These are phyloP conservation scores for Malassezia arunalokei DNA, from an alignment of 1,284 basidiomycete species.

Conservation along the genomic window DNA sequence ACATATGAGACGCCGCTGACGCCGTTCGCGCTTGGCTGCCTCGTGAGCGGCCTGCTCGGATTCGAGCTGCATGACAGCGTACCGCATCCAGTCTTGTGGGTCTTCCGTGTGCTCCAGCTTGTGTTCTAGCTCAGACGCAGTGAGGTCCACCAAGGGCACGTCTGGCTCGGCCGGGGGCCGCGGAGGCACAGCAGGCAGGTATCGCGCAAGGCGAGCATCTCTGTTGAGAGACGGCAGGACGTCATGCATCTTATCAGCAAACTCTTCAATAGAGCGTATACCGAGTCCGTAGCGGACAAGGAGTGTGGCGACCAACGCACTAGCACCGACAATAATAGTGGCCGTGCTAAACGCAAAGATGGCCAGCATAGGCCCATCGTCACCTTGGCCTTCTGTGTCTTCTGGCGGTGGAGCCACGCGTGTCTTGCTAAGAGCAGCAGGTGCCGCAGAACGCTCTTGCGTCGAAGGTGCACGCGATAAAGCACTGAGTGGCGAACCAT, in stretches of 20 bases:
- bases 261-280: slow-evolving; percentile 9
- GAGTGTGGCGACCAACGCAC: neutral
- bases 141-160: neutral
- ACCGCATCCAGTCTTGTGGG: slow-evolving; percentile 4
- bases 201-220: neutral
- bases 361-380: slow-evolving; percentile 1
- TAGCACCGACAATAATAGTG: slow-evolving; percentile 7
- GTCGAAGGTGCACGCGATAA: neutral
- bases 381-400: neutral
- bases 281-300: slow-evolving; percentile 1
- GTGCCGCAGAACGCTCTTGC: neutral
- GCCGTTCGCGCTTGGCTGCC: neutral
- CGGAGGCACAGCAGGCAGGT: neutral
- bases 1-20: neutral
- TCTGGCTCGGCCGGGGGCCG: neutral
- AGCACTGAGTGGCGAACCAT: neutral
- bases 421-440: neutral
- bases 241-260: slow-evolving; percentile 10
- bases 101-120: slow-evolving; percentile 7
- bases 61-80: slow-evolving; percentile 11
- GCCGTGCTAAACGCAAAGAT: slow-evolving; percentile 10
- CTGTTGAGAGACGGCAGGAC: slow-evolving; percentile 1
- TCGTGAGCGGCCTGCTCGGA: slow-evolving; percentile 4
- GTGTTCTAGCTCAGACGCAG: neutral
- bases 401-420: neutral